Conservation (phyloP, 2,329 filamentous ascomycete species). For the Emergomyces orientalis region DNA sequence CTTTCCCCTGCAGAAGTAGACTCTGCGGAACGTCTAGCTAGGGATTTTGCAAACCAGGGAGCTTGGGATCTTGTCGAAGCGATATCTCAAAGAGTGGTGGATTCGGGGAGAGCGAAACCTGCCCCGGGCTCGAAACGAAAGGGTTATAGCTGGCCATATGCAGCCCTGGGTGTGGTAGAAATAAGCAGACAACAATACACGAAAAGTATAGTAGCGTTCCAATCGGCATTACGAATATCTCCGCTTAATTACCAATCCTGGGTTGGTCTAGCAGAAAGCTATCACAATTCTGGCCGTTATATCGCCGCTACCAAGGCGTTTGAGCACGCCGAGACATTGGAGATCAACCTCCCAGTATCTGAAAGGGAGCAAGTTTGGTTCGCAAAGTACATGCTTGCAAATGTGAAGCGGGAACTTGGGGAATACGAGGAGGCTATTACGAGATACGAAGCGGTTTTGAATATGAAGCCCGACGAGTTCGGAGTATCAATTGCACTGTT, state of each 20-base stretch:
- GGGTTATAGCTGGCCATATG: constrained; percentile 91
- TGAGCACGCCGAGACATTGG: constrained; percentile 68
- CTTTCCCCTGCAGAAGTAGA: constrained; percentile 76
- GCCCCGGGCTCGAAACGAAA: constrained; percentile 88
- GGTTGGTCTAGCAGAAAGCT: constrained; percentile 94
- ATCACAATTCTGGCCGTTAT: constrained; percentile 85
- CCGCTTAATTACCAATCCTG: constrained; percentile 90
- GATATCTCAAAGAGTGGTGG: constrained; percentile 78
- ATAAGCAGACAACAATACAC: constrained; percentile 87
- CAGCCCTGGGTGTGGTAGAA: constrained; percentile 85
- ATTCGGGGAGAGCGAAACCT: constrained; percentile 86
- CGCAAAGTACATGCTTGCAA: constrained; percentile 90
- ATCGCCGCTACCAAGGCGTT: constrained; percentile 92
- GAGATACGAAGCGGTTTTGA: constrained; percentile 66
- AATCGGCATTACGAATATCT: constrained; percentile 73
- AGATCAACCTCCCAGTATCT: constrained; percentile 48
- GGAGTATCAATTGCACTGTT: constrained; percentile 80
- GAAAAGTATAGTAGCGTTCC: constrained; percentile 83
- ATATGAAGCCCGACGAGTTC: constrained; percentile 61
- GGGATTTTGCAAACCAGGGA: constrained; percentile 74
- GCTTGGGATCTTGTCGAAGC: constrained; percentile 97
- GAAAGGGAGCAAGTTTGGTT: constrained; percentile 74
- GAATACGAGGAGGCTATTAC: constrained; percentile 74
- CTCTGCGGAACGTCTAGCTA: constrained; percentile 78
- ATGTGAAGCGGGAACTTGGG: constrained; percentile 86